Percentiles rank a stretch among this genome's conserved stretches.
Evolutionary conservation across 495 filamentous ascomycete genomes (phyloP).

Genomic region (Aspergillus ostianus): DNA sequence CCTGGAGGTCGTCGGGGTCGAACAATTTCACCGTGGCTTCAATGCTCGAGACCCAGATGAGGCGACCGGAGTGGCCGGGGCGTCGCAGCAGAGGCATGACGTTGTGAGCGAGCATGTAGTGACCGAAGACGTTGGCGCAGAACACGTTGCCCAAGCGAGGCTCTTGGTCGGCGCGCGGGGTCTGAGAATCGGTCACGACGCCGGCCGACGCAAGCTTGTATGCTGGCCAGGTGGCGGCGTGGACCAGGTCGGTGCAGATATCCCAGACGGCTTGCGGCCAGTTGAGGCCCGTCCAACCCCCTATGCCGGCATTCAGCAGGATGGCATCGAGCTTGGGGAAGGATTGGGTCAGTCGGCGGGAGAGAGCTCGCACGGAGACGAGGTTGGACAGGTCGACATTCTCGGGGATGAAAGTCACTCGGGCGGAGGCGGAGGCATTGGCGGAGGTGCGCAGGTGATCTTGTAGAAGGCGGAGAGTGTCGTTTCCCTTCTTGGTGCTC

Average conservation of each 20-base stretch:
- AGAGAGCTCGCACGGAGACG: constrained; percentile 52
- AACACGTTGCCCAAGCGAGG: constrained; percentile 76
- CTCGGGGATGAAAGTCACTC: constrained; percentile 48
- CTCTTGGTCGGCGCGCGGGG: constrained; percentile 29
- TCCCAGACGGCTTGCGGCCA: constrained; percentile 62
- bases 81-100: constrained; percentile 67
- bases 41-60: constrained; percentile 83
- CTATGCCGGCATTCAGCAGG: constrained; percentile 85
- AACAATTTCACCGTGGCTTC: constrained; percentile 63
- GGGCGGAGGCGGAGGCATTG: constrained; percentile 20
- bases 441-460: constrained; percentile 33
- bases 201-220: constrained; percentile 70
- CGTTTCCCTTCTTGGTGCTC: constrained; percentile 42
- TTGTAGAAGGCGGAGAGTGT: constrained; percentile 41
- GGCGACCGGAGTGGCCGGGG: constrained; percentile 52
- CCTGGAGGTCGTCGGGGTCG: constrained; percentile 71
- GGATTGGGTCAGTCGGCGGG: constrained; percentile 41
- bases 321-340: constrained; percentile 73
- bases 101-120: constrained; percentile 85
- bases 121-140: constrained; percentile 89
- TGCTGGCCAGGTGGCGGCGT: constrained; percentile 71
- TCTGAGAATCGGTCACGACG: constrained; percentile 43
- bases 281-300: constrained; percentile 79
- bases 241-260: constrained; percentile 61
- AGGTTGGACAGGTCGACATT: constrained; percentile 57